Evolutionary conservation across 73 alveolate genomes (phyloP).

Genomic region (Tetrahymena thermophila): DNA sequence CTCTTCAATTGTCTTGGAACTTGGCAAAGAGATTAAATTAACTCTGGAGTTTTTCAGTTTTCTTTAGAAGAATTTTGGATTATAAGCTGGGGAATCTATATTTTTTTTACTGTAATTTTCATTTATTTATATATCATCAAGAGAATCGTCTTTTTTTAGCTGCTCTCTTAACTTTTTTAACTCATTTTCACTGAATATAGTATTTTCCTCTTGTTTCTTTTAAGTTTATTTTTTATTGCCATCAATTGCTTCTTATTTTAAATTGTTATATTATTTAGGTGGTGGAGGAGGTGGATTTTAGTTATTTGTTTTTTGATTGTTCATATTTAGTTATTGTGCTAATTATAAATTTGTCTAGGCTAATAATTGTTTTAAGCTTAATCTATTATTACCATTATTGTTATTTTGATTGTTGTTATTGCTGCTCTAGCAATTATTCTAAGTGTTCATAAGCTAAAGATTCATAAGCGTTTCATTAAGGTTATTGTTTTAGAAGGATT

Average conservation of each 20-base stretch:
- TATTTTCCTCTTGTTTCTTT: background rate
- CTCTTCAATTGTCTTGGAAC: background rate
- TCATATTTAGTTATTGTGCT: background rate
- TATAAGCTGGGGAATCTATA: background rate
- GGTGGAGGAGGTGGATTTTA: background rate
- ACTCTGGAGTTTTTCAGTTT: background rate
- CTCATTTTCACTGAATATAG: background rate
- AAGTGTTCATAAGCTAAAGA: background rate
- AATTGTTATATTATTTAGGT: background rate
- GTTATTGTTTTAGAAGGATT: background rate
- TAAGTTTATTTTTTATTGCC: background rate
- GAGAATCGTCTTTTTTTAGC: background rate
- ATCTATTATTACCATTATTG: background rate
- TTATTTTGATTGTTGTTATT: background rate
- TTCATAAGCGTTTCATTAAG: background rate
- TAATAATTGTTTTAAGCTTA: background rate
- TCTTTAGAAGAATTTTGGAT: background rate
- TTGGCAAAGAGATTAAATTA: background rate
- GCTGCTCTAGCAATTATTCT: background rate
- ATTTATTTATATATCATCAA: background rate
- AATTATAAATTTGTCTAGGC: background rate
- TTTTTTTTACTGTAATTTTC: background rate
- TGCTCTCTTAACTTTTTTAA: background rate
- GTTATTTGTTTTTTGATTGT: background rate
- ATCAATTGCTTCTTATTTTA: background rate